Evolutionary conservation across 2,329 filamentous ascomycete species (phyloP).

Genomic region (Diaporthe sp.): DNA sequence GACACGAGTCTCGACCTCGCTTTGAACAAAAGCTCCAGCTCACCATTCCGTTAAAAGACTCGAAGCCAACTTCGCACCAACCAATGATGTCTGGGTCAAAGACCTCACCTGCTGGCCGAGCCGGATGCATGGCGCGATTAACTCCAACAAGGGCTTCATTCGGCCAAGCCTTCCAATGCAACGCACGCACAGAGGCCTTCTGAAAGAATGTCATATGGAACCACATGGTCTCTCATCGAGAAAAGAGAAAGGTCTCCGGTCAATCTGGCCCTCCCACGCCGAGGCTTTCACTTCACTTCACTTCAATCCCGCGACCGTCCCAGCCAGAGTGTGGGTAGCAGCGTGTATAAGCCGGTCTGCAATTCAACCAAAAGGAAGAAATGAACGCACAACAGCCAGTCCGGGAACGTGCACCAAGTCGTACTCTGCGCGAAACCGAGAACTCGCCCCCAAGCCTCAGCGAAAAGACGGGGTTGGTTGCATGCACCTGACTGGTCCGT

Average conservation of each 20-base stretch:
- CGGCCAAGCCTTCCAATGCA: background rate
- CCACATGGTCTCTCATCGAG: background rate
- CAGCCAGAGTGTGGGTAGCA: background rate
- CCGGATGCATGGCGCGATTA: no score
- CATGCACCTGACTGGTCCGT: background rate
- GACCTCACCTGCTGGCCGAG: background rate
- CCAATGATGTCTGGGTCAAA: background rate
- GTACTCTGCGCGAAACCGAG: no score
- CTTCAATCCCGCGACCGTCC: background rate
- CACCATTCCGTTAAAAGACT: background rate
- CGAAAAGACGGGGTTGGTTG: no score
- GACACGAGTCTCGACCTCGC: background rate
- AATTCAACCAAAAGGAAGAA: no score
- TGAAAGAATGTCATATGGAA: background rate
- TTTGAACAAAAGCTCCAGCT: background rate
- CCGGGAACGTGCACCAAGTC: no score
- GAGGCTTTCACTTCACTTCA: background rate
- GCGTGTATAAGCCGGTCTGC: no score
- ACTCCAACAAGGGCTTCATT: background rate
- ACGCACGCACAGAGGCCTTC: background rate
- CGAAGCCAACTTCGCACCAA: background rate
- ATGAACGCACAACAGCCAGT: no score
- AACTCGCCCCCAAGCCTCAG: background rate
- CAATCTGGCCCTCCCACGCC: background rate
- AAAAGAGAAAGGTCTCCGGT: no score